Conservation (phyloP, 179 eudicot genomes). For the Patellifolia procumbens region DNA sequence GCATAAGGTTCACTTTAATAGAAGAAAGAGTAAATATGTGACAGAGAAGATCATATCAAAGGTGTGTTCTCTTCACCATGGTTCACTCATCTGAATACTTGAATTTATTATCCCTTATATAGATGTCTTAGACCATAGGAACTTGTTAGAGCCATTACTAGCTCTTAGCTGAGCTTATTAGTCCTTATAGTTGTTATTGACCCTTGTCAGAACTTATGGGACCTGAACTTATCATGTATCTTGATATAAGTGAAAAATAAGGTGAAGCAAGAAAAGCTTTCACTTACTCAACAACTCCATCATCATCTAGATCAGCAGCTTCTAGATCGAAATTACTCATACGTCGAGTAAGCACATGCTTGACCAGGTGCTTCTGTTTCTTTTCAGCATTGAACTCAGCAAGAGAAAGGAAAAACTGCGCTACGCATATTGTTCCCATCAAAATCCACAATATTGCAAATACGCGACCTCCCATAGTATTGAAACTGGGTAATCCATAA, state of each 20-base stretch:
- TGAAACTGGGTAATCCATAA: constrained; percentile 72
- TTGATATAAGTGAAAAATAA: no score
- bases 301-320: constrained; percentile 73
- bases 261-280: background rate
- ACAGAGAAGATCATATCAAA: background rate
- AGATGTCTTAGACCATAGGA: no score
- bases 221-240: no score
- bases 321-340: constrained; percentile 61
- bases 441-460: constrained; percentile 74
- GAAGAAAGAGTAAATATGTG: no score
- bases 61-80: background rate
- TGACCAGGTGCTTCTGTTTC: constrained; percentile 42
- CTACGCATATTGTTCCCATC: constrained; percentile 63
- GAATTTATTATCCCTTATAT: no score
- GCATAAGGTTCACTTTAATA: background rate
- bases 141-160: no score
- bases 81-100: no score
- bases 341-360: constrained; percentile 52
- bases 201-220: no score
- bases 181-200: no score
- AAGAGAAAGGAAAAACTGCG: constrained; percentile 54
- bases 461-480: constrained; percentile 58
- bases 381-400: constrained; percentile 68
- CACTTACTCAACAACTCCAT: constrained; percentile 62
- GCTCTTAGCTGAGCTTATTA: no score